These are phyloP conservation scores for Elsinoe fawcettii DNA, from an alignment of 2,329 filamentous ascomycete genomes.

Conservation along the genomic window DNA sequence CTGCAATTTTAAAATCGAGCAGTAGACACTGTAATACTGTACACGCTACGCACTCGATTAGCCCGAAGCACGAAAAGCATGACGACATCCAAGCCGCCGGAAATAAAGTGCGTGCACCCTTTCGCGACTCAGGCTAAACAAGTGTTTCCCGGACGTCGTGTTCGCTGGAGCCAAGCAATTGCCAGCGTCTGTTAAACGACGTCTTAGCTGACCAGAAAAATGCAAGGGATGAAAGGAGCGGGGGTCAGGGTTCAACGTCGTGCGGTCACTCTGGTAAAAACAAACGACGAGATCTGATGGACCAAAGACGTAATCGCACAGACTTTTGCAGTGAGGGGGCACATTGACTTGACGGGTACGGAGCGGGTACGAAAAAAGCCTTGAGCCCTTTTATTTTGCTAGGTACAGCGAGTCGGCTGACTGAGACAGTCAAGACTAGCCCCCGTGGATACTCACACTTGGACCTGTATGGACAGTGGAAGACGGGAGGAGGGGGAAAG, in stretches of 20 bases:
- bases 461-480: background rate
- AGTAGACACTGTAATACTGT: background rate
- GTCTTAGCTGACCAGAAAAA: background rate
- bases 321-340: background rate
- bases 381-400: background rate
- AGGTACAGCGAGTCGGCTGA: background rate
- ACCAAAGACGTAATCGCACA: constrained; percentile 7
- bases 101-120: background rate
- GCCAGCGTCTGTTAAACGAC: background rate
- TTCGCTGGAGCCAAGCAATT: background rate
- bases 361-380: background rate
- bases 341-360: background rate
- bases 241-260: constrained; percentile 13
- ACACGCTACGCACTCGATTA: background rate
- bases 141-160: background rate
- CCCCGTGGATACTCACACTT: too few species aligned
- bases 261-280: constrained; percentile 1
- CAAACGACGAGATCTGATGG: constrained; percentile 8
- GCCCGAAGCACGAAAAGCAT: constrained; percentile 4
- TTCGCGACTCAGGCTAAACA: background rate
- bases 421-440: constrained; percentile 8
- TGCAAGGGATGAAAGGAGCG: constrained; percentile 8
- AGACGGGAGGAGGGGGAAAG: background rate
- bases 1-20: background rate
- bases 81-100: constrained; percentile 6